Conservation (phyloP, 306 rosid species). For the Fagus crenata region DNA sequence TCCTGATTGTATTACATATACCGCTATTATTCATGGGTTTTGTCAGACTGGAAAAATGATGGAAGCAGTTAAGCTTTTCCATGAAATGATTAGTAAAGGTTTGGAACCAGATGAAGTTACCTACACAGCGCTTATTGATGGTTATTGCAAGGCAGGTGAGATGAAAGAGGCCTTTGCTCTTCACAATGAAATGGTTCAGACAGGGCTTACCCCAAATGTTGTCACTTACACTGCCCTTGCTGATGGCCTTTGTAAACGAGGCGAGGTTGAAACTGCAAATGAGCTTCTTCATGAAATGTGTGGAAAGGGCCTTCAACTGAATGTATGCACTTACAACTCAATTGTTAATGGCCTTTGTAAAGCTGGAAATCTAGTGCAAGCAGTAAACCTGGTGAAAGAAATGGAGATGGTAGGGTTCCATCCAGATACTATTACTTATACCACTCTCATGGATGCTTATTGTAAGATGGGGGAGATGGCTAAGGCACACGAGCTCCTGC, state of each 20-base stretch:
- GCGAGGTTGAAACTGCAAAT: slow-evolving; percentile 75
- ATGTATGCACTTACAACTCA: slow-evolving; percentile 72
- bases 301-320: slow-evolving; percentile 72
- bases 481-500: slow-evolving; percentile 66
- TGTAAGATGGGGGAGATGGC: slow-evolving; percentile 73
- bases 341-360: slow-evolving; percentile 81
- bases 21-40: slow-evolving; percentile 68
- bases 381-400: slow-evolving; percentile 63
- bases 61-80: slow-evolving; percentile 55
- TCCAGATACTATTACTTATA: slow-evolving; percentile 79
- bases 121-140: slow-evolving; percentile 71
- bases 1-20: slow-evolving; percentile 68
- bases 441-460: slow-evolving; percentile 84
- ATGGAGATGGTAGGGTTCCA: slow-evolving; percentile 69
- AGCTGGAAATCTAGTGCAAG: slow-evolving; percentile 66
- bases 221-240: slow-evolving; percentile 77
- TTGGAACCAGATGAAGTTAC: slow-evolving; percentile 80
- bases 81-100: slow-evolving; percentile 61
- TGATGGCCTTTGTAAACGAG: slow-evolving; percentile 79
- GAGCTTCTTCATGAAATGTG: slow-evolving; percentile 87
- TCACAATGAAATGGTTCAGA: slow-evolving; percentile 78
- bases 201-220: slow-evolving; percentile 66
- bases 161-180: slow-evolving; percentile 71
- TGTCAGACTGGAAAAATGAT: slow-evolving; percentile 64
- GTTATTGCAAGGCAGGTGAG: slow-evolving; percentile 77